These are phyloP conservation scores for Lactifluus rugatus DNA, from an alignment of 768 basidiomycete species.

Conservation along the genomic window DNA sequence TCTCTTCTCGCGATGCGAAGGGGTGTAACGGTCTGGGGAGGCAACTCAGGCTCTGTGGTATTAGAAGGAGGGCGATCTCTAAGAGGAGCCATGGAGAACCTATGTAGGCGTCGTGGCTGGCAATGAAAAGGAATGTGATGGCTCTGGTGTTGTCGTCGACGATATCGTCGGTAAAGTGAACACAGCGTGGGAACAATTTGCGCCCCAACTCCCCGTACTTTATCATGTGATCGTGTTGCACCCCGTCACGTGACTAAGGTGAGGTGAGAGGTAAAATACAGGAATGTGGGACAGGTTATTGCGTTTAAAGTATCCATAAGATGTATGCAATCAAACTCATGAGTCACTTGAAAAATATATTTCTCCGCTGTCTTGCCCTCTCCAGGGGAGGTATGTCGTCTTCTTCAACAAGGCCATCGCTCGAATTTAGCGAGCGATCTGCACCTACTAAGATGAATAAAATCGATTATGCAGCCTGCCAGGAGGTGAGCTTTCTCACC, in stretches of 20 bases:
- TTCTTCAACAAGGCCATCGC: constrained; percentile 29
- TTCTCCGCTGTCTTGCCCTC: constrained; percentile 46
- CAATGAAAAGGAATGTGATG: neutral
- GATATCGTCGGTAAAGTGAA: constrained; percentile 11
- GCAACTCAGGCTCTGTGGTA: constrained; percentile 52
- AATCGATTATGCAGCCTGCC: neutral
- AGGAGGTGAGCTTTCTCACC: neutral
- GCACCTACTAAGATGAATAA: neutral
- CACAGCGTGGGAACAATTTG: constrained; percentile 14
- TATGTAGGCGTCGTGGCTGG: neutral
- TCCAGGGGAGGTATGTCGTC: constrained; percentile 62
- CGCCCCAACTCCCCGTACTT: neutral
- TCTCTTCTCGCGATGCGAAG: constrained; percentile 70
- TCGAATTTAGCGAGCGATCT: constrained; percentile 12
- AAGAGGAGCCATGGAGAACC: constrained; percentile 34
- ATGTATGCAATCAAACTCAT: neutral
- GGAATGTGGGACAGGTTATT: constrained; percentile 6
- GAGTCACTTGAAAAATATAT: constrained; percentile 23
- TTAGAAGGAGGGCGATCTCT: constrained; percentile 54
- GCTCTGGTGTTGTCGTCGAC: neutral
- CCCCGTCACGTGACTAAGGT: constrained; percentile 7
- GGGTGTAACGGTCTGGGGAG: constrained; percentile 56
- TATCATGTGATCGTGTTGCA: constrained; percentile 20
- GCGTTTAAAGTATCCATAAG: neutral
- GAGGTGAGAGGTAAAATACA: too few relatives aligned